Conservation (phyloP, 2,329 filamentous ascomycete species). For the Penicillium sp. region DNA sequence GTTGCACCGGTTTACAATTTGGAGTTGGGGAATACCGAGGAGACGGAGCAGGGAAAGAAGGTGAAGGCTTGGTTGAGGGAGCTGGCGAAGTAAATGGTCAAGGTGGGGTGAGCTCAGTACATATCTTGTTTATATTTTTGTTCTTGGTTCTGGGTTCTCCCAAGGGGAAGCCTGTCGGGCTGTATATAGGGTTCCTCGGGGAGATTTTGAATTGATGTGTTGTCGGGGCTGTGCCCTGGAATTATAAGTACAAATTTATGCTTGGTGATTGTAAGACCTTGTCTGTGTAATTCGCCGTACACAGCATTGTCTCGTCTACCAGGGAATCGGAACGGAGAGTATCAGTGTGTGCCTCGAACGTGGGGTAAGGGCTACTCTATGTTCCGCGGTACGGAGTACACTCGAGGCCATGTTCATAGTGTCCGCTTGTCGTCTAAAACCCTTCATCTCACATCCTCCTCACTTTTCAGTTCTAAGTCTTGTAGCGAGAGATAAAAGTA, state of each 20-base stretch:
- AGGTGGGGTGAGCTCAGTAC: too few relatives aligned
- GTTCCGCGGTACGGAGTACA: neutral
- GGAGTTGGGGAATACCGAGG: slow-evolving; percentile 38
- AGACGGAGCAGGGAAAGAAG: slow-evolving; percentile 47
- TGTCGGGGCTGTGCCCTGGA: neutral
- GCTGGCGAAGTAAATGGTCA: slow-evolving; percentile 23
- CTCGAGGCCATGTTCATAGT: neutral
- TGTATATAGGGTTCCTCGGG: neutral
- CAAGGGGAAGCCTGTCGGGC: neutral
- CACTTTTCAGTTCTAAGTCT: neutral
- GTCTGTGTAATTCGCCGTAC: neutral
- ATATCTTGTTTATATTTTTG: neutral
- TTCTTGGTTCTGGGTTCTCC: too few relatives aligned
- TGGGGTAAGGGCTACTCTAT: neutral
- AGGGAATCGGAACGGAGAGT: too few relatives aligned
- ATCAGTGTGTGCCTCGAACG: neutral
- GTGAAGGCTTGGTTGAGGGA: slow-evolving; percentile 42
- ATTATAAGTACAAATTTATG: neutral
- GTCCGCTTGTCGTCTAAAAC: too few relatives aligned
- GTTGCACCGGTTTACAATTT: slow-evolving; percentile 48
- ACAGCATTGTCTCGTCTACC: neutral
- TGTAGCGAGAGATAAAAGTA: neutral
- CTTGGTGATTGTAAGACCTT: neutral
- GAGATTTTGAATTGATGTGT: neutral
- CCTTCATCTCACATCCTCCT: too few relatives aligned